Evolutionary conservation across 345 rosid species (phyloP), one percentile per base, ranked within the genome.

Genomic region (Abelmoschus esculentus): DNA sequence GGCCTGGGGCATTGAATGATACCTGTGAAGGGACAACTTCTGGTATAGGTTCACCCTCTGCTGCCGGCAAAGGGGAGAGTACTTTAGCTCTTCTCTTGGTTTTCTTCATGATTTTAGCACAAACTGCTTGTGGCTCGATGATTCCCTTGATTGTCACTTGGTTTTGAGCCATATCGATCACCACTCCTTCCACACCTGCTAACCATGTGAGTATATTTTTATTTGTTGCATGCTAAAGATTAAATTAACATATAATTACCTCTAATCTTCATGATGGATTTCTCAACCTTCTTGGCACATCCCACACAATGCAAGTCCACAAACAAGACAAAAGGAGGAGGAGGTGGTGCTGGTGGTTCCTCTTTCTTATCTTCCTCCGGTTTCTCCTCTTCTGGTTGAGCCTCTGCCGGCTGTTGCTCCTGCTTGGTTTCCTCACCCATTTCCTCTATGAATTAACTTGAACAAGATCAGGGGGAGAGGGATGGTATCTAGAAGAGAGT

Each of bases 241-340:
- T n/a, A 22, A 22, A 12, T 38, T 3, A 18, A 12, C 11, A 14
- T 15, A 13, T 53, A 60, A 50, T 66, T 61, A 92, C 98, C 98
- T 85, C 84, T 85, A 42, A 90, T 90, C 67, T 79, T 87, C 86
- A 81, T 78, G 71, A 95, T 84, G 75, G 86, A 86, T 74, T 75
- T 87, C 81, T 92, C 89, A 53, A 95, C 89, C 83, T 92, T 92
- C 82, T 92, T 90, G 57, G 97, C 90, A 47, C 99, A 95, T 18
- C 98, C 98, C 6, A 84, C 87, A 68, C 99, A 95, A 83, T 91
- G 98, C 85, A 91, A 80, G 83, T 95, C 93, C 56, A 91, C 89
- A 58, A 38, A 83, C 76, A 95, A 74, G 46, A 92, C 82, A 42
- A 86, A 81, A 4, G 96, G 97, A 53, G 90, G 90, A 11, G 89